These are phyloP conservation scores for Trichoderma afroharzianum DNA, from an alignment of 2,329 filamentous ascomycete species.

Conservation along the genomic window DNA sequence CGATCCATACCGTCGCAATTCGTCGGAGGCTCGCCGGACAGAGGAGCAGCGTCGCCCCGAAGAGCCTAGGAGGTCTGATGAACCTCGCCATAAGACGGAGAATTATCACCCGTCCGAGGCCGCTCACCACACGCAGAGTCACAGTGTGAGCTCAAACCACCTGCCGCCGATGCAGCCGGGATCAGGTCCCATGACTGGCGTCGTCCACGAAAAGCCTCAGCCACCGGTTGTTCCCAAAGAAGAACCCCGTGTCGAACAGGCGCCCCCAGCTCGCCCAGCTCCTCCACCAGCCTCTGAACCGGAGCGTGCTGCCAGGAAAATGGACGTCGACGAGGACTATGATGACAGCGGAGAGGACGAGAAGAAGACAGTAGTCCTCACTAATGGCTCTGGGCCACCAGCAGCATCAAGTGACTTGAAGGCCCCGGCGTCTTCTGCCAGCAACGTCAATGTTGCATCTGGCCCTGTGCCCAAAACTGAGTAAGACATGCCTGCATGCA, in stretches of 20 bases:
- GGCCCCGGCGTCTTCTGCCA: slow-evolving; percentile 44
- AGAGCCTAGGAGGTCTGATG: slow-evolving; percentile 50
- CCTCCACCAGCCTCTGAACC: slow-evolving; percentile 65
- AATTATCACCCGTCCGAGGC: slow-evolving; percentile 90
- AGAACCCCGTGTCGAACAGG: slow-evolving; percentile 48
- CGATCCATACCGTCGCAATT: slow-evolving; percentile 70
- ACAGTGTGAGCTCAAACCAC: slow-evolving; percentile 49
- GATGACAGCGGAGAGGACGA: slow-evolving; percentile 92
- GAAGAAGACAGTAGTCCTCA: slow-evolving; percentile 50
- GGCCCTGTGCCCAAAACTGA: slow-evolving; percentile 46
- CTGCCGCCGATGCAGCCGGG: slow-evolving; percentile 62
- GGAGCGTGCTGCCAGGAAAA: slow-evolving; percentile 78
- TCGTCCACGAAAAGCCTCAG: slow-evolving; percentile 48
- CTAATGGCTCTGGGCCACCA: slow-evolving; percentile 44
- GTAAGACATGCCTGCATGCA: slow-evolving; percentile 20
- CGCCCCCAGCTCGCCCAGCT: slow-evolving; percentile 43
- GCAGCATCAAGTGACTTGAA: slow-evolving; percentile 52
- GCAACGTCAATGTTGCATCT: slow-evolving; percentile 43
- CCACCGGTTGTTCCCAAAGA: slow-evolving; percentile 47
- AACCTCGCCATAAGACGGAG: slow-evolving; percentile 68
- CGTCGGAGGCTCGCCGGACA: slow-evolving; percentile 65
- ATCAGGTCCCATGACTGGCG: slow-evolving; percentile 51
- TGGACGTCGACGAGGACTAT: slow-evolving; percentile 97
- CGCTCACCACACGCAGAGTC: slow-evolving; percentile 68
- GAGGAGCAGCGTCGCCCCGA: slow-evolving; percentile 62